These are phyloP conservation scores for Stephania cephalantha DNA, from an alignment of 164 flowering plant species.

Conservation along the genomic window DNA sequence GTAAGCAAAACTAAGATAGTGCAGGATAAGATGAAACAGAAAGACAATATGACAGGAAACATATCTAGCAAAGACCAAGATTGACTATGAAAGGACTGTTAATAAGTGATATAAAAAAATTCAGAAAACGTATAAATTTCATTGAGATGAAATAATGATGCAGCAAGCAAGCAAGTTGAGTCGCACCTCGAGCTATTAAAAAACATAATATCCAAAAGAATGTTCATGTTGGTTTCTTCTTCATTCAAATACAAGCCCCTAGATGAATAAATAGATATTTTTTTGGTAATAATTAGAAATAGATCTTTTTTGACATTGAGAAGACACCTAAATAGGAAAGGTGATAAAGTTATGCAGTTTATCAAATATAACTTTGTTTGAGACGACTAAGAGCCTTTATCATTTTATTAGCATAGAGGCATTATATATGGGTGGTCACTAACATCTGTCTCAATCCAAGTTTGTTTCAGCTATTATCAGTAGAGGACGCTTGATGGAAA, in stretches of 20 bases:
- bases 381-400: no score
- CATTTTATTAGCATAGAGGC: no score
- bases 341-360: no score
- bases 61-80: not conserved
- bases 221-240: not conserved
- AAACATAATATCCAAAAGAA: not conserved
- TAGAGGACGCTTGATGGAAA: no score
- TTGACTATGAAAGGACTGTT: not conserved
- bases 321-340: no score
- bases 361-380: no score
- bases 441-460: no score
- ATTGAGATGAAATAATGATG: not conserved
- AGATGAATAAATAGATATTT: not conserved
- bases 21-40: constrained; percentile 1
- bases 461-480: no score
- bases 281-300: no score
- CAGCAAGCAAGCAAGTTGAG: not conserved
- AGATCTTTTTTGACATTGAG: no score
- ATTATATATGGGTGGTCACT: no score
- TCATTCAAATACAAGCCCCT: not conserved
- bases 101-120: not conserved
- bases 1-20: constrained; percentile 4
- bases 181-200: not conserved
- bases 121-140: not conserved
- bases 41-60: not conserved